These are phyloP conservation scores for Clonostachys rosea DNA, from an alignment of 2,329 filamentous ascomycete species.

Conservation along the genomic window DNA sequence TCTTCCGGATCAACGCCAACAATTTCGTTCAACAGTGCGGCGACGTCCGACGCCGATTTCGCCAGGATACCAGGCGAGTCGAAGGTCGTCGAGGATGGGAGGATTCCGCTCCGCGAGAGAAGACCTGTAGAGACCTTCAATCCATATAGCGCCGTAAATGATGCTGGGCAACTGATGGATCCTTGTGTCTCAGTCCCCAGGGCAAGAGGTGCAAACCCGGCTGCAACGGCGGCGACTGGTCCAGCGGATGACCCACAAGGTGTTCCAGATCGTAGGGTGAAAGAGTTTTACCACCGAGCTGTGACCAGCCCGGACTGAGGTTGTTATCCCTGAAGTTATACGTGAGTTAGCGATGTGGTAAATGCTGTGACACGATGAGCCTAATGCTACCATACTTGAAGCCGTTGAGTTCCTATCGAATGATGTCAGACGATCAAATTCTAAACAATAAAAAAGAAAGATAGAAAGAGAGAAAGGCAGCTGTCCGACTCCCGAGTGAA, in stretches of 20 bases:
- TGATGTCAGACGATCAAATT: conserved; percentile 66
- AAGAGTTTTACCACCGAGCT: conserved; percentile 57
- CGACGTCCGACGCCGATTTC: conserved; percentile 63
- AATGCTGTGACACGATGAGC: not conserved
- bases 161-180: conserved; percentile 67
- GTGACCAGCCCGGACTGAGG: conserved; percentile 8
- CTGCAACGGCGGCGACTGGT: conserved; percentile 58
- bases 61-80: conserved; percentile 67
- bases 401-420: conserved; percentile 48
- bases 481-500: too few relatives aligned
- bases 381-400: not conserved
- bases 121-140: conserved; percentile 74
- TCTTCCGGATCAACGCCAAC: not conserved
- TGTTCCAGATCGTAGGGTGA: conserved; percentile 44
- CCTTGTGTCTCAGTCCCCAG: conserved; percentile 68
- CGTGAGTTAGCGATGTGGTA: not conserved
- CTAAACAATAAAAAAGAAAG: not conserved
- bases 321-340: conserved; percentile 64
- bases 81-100: conserved; percentile 64
- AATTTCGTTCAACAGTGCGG: not conserved
- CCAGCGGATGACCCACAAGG: conserved; percentile 61
- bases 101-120: conserved; percentile 58
- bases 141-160: conserved; percentile 64
- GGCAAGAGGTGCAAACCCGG: conserved; percentile 58
- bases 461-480: not conserved